Evolutionary conservation across 495 filamentous ascomycete genomes (phyloP).

Genomic region (Penicillium lividum): DNA sequence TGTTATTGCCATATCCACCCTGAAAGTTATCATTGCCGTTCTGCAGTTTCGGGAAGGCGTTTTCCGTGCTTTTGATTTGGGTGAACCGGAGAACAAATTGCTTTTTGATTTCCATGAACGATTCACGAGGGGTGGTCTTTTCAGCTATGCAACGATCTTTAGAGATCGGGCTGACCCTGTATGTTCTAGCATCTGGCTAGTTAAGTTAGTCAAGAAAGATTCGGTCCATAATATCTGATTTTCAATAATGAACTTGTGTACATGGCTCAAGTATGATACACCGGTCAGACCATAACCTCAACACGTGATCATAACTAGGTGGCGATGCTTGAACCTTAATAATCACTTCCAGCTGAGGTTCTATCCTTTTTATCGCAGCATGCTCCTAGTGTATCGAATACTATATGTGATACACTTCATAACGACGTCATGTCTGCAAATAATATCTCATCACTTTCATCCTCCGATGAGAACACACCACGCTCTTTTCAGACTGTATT

Average conservation of each 20-base stretch:
- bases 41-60: conserved; percentile 11
- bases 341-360: background rate
- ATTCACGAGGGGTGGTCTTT: conserved; percentile 7
- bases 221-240: background rate
- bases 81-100: conserved; percentile 13
- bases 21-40: background rate
- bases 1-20: conserved; percentile 13
- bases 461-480: background rate
- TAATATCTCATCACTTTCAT: background rate
- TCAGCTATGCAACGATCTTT: conserved; percentile 1
- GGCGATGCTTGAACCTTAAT: conserved; percentile 11
- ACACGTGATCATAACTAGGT: conserved; percentile 12
- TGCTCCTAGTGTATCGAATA: background rate
- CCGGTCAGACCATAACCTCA: no score
- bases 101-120: conserved; percentile 19
- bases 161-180: conserved; percentile 9
- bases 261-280: no score
- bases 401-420: background rate
- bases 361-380: no score
- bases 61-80: conserved; percentile 11
- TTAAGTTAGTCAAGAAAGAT: conserved; percentile 2
- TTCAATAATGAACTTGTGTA: no score
- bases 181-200: conserved; percentile 19
- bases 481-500: conserved; percentile 28
- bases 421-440: background rate